phyloP scores from a whole-genome alignment of 345 rosid species.

The Conringia planisiliqua region DNA sequence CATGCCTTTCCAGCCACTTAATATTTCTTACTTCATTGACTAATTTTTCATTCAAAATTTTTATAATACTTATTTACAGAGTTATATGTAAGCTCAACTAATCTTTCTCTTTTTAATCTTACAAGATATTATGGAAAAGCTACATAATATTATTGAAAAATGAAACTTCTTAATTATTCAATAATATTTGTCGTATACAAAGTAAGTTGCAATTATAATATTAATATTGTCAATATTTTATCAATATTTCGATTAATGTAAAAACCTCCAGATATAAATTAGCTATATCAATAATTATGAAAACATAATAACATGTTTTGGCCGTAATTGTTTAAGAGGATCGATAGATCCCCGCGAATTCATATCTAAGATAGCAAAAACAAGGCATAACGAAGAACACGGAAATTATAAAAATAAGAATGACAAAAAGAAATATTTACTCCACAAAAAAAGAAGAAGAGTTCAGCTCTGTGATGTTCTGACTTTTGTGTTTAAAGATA shows the following conservation, averaged over 20 bases:
- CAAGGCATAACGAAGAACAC: not conserved
- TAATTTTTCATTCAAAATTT: not conserved
- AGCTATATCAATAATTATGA: not conserved
- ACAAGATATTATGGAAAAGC: not conserved
- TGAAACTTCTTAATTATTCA: not conserved
- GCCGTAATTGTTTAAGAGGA: not conserved
- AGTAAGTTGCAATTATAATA: not conserved
- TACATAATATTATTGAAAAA: too few relatives aligned
- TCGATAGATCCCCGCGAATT: not conserved
- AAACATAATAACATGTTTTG: not conserved
- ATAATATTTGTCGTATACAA: not conserved
- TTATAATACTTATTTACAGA: too few relatives aligned
- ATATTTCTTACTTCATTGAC: too few relatives aligned
- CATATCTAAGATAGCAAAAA: not conserved
- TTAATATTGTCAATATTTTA: not conserved
- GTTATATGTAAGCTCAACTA: too few relatives aligned
- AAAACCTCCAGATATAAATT: not conserved
- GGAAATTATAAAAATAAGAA: not conserved
- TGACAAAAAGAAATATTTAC: slow-evolving; percentile 7
- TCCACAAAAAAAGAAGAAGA: slow-evolving; percentile 14
- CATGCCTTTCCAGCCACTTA: too few relatives aligned
- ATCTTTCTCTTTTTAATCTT: too few relatives aligned
- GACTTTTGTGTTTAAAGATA: slow-evolving; percentile 15
- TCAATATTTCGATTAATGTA: not conserved
- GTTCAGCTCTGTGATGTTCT: slow-evolving; percentile 2